Evolutionary conservation across 768 basidiomycete genomes (phyloP).

Genomic region (Inosperma sp.): DNA sequence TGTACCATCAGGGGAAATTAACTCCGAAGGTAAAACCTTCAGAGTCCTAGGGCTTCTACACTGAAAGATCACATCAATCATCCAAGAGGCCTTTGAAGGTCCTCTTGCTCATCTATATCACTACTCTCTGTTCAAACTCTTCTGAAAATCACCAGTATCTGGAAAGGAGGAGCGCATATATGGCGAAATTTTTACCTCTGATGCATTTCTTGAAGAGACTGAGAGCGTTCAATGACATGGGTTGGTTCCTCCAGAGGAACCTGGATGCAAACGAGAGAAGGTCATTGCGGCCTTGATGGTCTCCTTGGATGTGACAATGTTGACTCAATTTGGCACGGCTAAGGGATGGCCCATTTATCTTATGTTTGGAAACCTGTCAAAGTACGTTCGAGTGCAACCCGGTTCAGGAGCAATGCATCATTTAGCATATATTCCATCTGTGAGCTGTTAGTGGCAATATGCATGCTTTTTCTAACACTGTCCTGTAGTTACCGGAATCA

Average conservation of each 20-base stretch:
- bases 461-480: no score
- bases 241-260: slow-evolving; percentile 5
- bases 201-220: slow-evolving; percentile 21
- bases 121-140: slow-evolving; percentile 25
- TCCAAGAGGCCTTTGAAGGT: slow-evolving; percentile 21
- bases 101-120: slow-evolving; percentile 20
- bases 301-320: slow-evolving; percentile 33
- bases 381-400: slow-evolving; percentile 32
- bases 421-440: no score
- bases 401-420: slow-evolving; percentile 31
- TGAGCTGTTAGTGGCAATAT: slow-evolving; percentile 17
- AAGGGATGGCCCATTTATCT: no score
- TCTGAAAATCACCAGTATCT: slow-evolving; percentile 10
- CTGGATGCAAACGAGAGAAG: slow-evolving; percentile 13
- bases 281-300: slow-evolving; percentile 28
- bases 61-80: slow-evolving; percentile 18
- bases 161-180: slow-evolving; percentile 14
- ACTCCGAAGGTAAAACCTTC: slow-evolving; percentile 18
- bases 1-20: slow-evolving; percentile 22
- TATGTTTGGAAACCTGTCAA: slow-evolving; percentile 43
- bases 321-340: slow-evolving; percentile 34
- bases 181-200: slow-evolving; percentile 23
- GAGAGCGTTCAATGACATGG: no score
- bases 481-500: slow-evolving; percentile 14
- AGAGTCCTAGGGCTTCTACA: slow-evolving; percentile 22